Evolutionary conservation across 2,329 filamentous ascomycete genomes (phyloP), one percentile per base, ranked within the genome.

Genomic region (Pseudogymnoascus sp.): DNA sequence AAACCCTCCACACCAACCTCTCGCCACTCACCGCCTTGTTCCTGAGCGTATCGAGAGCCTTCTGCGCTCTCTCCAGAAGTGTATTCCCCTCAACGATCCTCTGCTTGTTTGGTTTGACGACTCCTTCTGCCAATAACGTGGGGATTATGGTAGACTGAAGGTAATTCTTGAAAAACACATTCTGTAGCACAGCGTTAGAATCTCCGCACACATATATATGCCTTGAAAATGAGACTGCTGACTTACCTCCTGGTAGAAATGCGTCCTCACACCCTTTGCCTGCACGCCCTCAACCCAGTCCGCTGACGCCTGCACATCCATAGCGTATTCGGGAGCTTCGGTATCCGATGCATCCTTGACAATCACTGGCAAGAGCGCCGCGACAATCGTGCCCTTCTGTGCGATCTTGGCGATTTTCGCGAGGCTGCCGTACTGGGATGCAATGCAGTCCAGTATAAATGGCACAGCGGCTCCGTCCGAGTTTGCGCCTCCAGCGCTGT

Each of bases 321-420:
- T 82, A 36, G 75, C 75, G 61, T 83, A 86, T 63, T 78, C 74
- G 0, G 83, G 82, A 62, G 70, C 73, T 15, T 76, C 71, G 0
- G 72, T 73, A 4, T 77, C 74, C 0, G 73, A 77, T 0, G 82
- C 77, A 63, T 85, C 79, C 43, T 71, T 76, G 47, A 84, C 65
- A 61, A 87, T 82, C 14, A 86, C 78, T 0, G 84, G 84, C 5
- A 88, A 70, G 71, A 87, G 77, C 14, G 86, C 71, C 0, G 83
- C 84, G 0, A 87, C 81, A 22, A 71, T 81, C 3, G 75, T 71
- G 0, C 81, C 81, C 1, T 60, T 68, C 62, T 75, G 71, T 0
- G 80, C 82, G 22, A 87, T 72, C 64, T 75, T 75, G 4, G 76
- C 74, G 35, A 87, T 71, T 2, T 78, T 81, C 33, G 67, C 66